Base-by-base conservation (phyloP, 768 basidiomycete genomes). In the Russula olivacea region DNA sequence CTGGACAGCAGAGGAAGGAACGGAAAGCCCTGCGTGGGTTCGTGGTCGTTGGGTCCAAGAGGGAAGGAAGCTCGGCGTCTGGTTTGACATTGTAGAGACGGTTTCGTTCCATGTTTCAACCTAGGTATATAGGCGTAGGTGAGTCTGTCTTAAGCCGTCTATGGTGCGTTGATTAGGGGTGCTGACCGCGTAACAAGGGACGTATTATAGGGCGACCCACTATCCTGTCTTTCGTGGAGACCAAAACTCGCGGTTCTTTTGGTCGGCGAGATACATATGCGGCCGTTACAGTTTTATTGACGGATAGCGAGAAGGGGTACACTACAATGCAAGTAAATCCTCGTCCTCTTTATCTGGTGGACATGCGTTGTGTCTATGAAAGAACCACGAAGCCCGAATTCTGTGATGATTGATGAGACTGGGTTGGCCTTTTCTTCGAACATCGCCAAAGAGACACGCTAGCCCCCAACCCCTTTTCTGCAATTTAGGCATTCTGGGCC, bases 21-120 rank as follows among this genome's bases (percentile, higher is more conserved):
- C 77, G 91, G 70, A 84, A 80, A 72, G 82, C 89, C 11, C 73
- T 80, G 12, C 77, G 86, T 50, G 91, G 91, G 15, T 93, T 88
- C 64, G 78, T 78, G 54, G 82, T 91, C 21, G 71, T 74, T 21
- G 71, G 73, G 12, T 74, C 78, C 59, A 71, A 70, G 54, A 5
- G 43, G n/a, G 55, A 34, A 32, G 7, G 17, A 9, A 21, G n/a
- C 32, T 8, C 34, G 14, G n/a, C 5, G 11, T 38, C 41, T 32
- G 50, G 50, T 8, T 15, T 17, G 43, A 41, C 38, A 19, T 17
- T 10, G 14, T 45, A 57, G 55, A 9, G 23, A 8, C 7, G 2
- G 2, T 49, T 48, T 34, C 10, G 10, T 25, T 23, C 11, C 2
- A 0, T 47, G 48, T 7, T 48, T 48, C 43, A 4, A 10, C 21